Conservation (phyloP, 345 rosid species). For the Reutealis trisperma region DNA sequence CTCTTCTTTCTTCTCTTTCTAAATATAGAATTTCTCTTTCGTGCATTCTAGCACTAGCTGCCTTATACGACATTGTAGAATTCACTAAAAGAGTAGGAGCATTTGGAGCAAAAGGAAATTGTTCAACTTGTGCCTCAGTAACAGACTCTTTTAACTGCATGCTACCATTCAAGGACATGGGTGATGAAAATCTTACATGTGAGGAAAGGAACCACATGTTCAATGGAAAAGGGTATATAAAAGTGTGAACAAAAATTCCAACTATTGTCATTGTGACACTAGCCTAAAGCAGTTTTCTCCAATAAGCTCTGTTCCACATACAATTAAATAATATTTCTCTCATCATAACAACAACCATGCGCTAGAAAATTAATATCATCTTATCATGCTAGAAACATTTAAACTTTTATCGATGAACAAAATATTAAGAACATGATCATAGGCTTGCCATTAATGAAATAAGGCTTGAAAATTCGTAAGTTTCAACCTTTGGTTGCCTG, state of each 20-base stretch:
- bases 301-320: constrained; percentile 44
- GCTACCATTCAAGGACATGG: constrained; percentile 39
- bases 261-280: constrained; percentile 50
- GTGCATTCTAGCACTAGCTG: constrained; percentile 18
- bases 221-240: constrained; percentile 30
- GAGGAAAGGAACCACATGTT: constrained; percentile 34
- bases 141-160: constrained; percentile 40
- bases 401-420: not conserved
- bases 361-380: constrained; percentile 6
- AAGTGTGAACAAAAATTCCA: constrained; percentile 52
- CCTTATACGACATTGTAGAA: constrained; percentile 25
- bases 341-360: constrained; percentile 19
- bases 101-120: constrained; percentile 24
- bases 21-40: constrained; percentile 6
- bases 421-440: not conserved
- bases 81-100: constrained; percentile 36
- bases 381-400: not conserved
- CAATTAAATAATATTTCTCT: constrained; percentile 38
- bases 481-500: not conserved
- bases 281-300: constrained; percentile 54
- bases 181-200: constrained; percentile 27
- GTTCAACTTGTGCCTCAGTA: constrained; percentile 40
- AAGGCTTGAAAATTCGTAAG: not conserved
- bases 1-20: constrained; percentile 36
- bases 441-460: not conserved